phyloP scores from a whole-genome alignment of 208 protist species.

The Angomonas deanei region DNA sequence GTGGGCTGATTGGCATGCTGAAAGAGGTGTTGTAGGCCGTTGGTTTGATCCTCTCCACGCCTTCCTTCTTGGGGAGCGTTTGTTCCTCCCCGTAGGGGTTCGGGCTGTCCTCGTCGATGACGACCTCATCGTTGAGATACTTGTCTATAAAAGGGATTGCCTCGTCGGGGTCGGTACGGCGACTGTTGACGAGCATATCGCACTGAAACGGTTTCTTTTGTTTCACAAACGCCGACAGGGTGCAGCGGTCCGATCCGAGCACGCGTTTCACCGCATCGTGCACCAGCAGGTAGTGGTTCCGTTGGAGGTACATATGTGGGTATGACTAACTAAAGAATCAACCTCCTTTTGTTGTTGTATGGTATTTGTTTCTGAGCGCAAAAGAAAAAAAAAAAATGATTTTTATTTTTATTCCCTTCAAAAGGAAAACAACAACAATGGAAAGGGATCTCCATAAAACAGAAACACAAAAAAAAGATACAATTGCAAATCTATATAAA shows the following conservation, averaged over 20 bases:
- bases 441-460: not conserved
- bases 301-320: slow-evolving; percentile 33
- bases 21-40: not conserved
- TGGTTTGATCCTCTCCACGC: not conserved
- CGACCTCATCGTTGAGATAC: not conserved
- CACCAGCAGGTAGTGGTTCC: slow-evolving; percentile 67
- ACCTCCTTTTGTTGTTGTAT: too few species aligned
- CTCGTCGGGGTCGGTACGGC: slow-evolving; percentile 34
- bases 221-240: slow-evolving; percentile 76
- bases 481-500: too few species aligned
- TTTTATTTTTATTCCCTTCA: too few species aligned
- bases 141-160: not conserved
- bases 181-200: slow-evolving; percentile 81
- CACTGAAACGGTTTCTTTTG: slow-evolving; percentile 64
- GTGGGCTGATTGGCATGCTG: not conserved
- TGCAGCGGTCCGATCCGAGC: slow-evolving; percentile 23
- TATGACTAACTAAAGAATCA: too few species aligned
- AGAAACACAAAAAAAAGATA: not conserved
- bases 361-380: too few species aligned
- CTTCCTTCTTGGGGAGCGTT: not conserved
- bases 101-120: not conserved
- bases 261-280: slow-evolving; percentile 74
- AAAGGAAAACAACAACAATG: slow-evolving; percentile 12
- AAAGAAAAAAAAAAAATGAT: slow-evolving; percentile 16
- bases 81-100: not conserved